These are phyloP conservation scores for Hypoxylon sp. DNA, from an alignment of 2,329 filamentous ascomycete genomes.

Conservation along the genomic window DNA sequence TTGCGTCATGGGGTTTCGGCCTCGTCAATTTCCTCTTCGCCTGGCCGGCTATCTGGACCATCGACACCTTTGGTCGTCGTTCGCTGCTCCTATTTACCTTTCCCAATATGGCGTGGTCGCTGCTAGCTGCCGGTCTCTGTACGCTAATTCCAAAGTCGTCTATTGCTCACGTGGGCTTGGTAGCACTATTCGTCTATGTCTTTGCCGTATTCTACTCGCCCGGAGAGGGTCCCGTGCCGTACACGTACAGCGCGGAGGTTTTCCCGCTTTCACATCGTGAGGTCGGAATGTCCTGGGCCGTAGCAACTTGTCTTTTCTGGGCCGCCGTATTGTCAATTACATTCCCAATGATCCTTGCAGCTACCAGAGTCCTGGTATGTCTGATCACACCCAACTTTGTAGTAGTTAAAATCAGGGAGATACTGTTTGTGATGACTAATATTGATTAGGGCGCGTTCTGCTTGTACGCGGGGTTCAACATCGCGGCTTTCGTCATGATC, in stretches of 20 bases:
- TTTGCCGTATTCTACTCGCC: slow-evolving; percentile 59
- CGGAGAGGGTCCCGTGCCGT: slow-evolving; percentile 58
- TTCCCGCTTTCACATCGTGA: slow-evolving; percentile 69
- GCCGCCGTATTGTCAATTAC: slow-evolving; percentile 53
- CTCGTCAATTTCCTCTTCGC: slow-evolving; percentile 71
- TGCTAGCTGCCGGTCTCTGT: slow-evolving; percentile 53
- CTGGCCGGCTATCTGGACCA: slow-evolving; percentile 72
- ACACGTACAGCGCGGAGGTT: slow-evolving; percentile 71
- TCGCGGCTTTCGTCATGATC: slow-evolving; percentile 53
- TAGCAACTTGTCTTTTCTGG: slow-evolving; percentile 49
- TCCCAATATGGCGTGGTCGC: slow-evolving; percentile 69
- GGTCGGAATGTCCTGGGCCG: slow-evolving; percentile 65
- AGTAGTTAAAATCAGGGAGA: no score
- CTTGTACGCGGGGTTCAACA: slow-evolving; percentile 57
- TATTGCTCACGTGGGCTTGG: slow-evolving; percentile 57
- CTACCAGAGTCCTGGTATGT: slow-evolving; percentile 49
- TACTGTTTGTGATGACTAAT: no score
- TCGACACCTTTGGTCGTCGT: slow-evolving; percentile 72
- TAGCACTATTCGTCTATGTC: slow-evolving; percentile 70
- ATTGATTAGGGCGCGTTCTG: slow-evolving; percentile 52
- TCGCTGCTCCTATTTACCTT: slow-evolving; percentile 71
- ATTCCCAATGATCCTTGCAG: slow-evolving; percentile 53
- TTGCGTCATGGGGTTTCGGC: slow-evolving; percentile 56
- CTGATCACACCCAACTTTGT: no score
- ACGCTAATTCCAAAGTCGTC: slow-evolving; percentile 41